A percentile compares a stretch with the other conserved stretches of the same genome.
phyloP scores from a whole-genome alignment of 148 eudicot genomes.

The Vaccinium vitisidaea region DNA sequence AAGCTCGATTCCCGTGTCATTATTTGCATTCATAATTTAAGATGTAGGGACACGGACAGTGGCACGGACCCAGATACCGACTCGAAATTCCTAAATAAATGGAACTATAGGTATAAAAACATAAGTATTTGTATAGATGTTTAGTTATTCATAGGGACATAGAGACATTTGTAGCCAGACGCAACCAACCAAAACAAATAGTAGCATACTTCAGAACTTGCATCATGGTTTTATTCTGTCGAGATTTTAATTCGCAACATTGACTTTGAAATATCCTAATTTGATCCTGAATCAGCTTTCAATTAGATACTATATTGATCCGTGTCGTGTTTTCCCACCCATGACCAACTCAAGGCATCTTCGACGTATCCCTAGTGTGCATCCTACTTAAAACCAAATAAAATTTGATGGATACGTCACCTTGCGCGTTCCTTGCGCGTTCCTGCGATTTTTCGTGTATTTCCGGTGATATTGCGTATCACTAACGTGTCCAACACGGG shows the following conservation, averaged over 20 bases:
- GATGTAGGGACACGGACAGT: too few species aligned
- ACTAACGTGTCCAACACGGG: neutral
- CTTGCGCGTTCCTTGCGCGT: neutral
- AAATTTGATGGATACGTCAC: neutral
- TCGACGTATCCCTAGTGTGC: neutral
- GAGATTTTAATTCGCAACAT: neutral
- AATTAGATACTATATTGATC: neutral
- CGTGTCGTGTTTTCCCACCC: neutral
- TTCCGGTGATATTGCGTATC: neutral
- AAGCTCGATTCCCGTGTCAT: too few species aligned
- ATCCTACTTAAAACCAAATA: neutral
- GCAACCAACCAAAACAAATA: too few species aligned
- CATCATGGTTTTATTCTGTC: neutral
- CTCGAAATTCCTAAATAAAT: too few species aligned
- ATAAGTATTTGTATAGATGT: too few species aligned
- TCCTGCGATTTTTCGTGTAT: neutral
- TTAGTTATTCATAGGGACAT: too few species aligned
- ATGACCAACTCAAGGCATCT: neutral
- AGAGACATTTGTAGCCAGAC: too few species aligned
- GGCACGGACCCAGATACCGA: too few species aligned
- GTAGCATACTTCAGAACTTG: neutral
- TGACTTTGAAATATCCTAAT: neutral
- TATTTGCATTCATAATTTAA: too few species aligned
- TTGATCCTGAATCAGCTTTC: neutral
- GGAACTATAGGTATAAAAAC: too few species aligned